phyloP scores from a whole-genome alignment of 2,329 filamentous ascomycete genomes.

The Ophiostoma sp. region DNA sequence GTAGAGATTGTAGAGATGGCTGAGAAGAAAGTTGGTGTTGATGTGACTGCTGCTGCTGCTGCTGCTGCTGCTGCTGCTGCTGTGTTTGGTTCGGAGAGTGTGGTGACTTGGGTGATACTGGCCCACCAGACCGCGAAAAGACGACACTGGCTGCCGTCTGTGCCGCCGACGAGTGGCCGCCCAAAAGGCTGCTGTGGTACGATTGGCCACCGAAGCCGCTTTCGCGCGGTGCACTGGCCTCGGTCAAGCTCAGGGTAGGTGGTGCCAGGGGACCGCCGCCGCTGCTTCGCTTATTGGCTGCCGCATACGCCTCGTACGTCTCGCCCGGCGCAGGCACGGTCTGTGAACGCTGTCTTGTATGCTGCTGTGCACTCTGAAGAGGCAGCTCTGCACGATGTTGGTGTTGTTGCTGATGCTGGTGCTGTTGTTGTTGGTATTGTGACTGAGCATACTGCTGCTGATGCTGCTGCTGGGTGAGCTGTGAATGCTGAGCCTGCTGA shows the following conservation, averaged over 20 bases:
- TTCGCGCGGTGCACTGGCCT: slow-evolving; percentile 58
- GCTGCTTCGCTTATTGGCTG: slow-evolving; percentile 41
- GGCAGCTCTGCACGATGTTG: slow-evolving; percentile 22
- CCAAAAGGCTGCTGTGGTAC: slow-evolving; percentile 58
- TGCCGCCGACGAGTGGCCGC: slow-evolving; percentile 58
- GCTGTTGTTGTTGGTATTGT: slow-evolving; percentile 49
- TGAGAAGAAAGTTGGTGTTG: slow-evolving; percentile 22
- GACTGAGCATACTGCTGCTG: slow-evolving; percentile 32
- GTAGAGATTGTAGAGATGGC: background rate
- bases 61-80: slow-evolving; percentile 21
- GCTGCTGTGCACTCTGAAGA: slow-evolving; percentile 32
- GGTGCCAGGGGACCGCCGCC: slow-evolving; percentile 53
- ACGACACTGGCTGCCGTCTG: slow-evolving; percentile 68
- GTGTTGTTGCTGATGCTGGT: slow-evolving; percentile 38
- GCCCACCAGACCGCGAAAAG: slow-evolving; percentile 58
- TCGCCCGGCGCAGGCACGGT: slow-evolving; percentile 59
- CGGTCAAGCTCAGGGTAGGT: slow-evolving; percentile 58
- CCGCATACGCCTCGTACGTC: slow-evolving; percentile 35
- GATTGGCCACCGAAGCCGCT: slow-evolving; percentile 46
- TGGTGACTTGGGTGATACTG: slow-evolving; percentile 32
- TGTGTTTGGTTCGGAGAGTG: slow-evolving; percentile 15
- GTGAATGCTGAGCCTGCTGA: slow-evolving; percentile 45
- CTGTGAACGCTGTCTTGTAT: slow-evolving; percentile 64
- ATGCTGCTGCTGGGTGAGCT: slow-evolving; percentile 50
- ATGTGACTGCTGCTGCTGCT: slow-evolving; percentile 5